These are phyloP conservation scores for Aspergillus nidulans DNA, from an alignment of 495 filamentous ascomycete genomes.

Conservation along the genomic window DNA sequence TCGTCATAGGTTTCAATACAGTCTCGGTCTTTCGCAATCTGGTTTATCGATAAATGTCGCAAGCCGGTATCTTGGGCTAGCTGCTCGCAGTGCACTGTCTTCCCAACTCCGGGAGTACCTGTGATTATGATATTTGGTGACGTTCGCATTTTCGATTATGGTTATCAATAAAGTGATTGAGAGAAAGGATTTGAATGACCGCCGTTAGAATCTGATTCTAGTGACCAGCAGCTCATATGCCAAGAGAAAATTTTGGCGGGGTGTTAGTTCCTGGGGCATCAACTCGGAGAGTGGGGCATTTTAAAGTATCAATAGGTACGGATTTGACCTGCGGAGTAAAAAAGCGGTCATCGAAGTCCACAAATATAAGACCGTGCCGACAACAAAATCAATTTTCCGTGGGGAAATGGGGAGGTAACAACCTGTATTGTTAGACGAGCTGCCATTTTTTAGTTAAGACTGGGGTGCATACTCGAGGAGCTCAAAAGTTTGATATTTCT, in stretches of 20 bases:
- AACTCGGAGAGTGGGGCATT: not conserved
- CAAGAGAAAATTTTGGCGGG: constrained; percentile 14
- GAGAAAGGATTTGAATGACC: not conserved
- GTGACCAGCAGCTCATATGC: not conserved
- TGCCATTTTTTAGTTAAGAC: not conserved
- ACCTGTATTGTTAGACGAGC: constrained; percentile 11
- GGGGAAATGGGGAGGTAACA: not conserved
- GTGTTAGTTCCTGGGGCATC: constrained; percentile 10
- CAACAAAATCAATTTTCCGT: not conserved
- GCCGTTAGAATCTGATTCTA: not conserved
- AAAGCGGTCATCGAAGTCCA: too few relatives aligned
- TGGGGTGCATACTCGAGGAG: constrained; percentile 68
- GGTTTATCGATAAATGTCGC: constrained; percentile 82
- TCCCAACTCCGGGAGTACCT: constrained; percentile 92
- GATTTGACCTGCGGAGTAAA: too few relatives aligned
- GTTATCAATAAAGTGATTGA: not conserved
- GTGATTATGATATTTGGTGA: constrained; percentile 91
- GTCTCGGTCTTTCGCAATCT: constrained; percentile 76
- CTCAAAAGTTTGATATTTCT: constrained; percentile 72
- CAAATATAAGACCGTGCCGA: not conserved
- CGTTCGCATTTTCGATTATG: constrained; percentile 41
- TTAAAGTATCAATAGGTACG: not conserved
- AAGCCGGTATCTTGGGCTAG: constrained; percentile 71
- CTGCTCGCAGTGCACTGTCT: constrained; percentile 81
- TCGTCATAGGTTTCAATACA: constrained; percentile 85